Evolutionary conservation across 2,329 filamentous ascomycete genomes (phyloP), one percentile per base, ranked within the genome.

Genomic region (Ophiostoma sp.): DNA sequence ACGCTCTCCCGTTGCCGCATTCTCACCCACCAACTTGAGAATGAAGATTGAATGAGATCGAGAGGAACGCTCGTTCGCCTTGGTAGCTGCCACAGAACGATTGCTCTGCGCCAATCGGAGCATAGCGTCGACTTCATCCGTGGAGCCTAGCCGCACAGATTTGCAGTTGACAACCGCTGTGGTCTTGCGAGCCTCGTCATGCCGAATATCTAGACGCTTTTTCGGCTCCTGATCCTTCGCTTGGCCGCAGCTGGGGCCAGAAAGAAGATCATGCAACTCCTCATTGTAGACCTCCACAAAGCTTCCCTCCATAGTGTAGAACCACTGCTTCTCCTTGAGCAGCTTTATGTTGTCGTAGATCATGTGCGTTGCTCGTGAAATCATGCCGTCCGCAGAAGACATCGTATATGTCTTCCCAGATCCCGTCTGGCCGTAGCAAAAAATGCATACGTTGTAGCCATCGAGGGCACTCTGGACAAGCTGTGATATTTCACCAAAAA

Each of bases 251-350:
- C 48, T n/a, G 2, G 84, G 82, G 0, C 86, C 82, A 0, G 84
- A 84, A 15, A 99, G 88, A 17, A 99, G 84, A 80, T 99, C 96
- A 80, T 98, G 94, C 76, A 99, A 87, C 75, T 97, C 96, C 80
- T 99, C 96, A 76, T 99, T 98, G 88, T 99, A 99, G 6, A 99
- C 96, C 80, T 99, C 96, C 17, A 98, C 90, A 79, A 99, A 99
- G 72, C 91, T 95, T 7, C 96, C 96, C 80, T 97, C 93, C 90
- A 99, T 97, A 0, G 88, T 92, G 82, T 99, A 99, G 55, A 87
- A 88, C 96, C 96, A 99, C 31, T 95, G 96, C 80, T 98, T 97
- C 77, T 95, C 93, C 80, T 92, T 91, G 22, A 99, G 86, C 69
- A 91, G 88, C 75, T 91, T 92, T 71, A 97, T 93, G 57, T 94